Evolutionary conservation across 2,329 filamentous ascomycete species (phyloP), one percentile per base, ranked within the genome.

Genomic region (Emmonsiellopsis sp.): DNA sequence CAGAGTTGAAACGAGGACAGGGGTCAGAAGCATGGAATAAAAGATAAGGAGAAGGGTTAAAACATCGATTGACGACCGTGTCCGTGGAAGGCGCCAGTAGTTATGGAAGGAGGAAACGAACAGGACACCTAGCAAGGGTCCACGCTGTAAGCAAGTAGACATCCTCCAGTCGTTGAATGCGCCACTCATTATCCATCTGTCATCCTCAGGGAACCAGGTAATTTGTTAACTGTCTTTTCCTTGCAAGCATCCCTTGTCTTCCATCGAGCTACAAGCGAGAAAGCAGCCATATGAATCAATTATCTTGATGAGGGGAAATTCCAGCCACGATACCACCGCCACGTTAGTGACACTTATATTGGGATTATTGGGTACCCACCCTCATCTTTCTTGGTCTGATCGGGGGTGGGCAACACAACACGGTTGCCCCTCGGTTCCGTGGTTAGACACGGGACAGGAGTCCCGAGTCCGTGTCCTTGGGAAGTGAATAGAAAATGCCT

Each of bases 381-480:
- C 17, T 40, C 34, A 13, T 10, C 32, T 32, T 27, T 13, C 21
- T 44, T n/a, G 27, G 47, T 7, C 17, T 49, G 47, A 34, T 31
- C 13, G 31, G 34, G 32, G 17, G 17, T 39, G 14, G 4, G 13
- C 11, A 11, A 21, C 36, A 49, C 21, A 21, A 21, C 37, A 13
- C 2, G 21, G 21, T 27, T 36, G 11, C 9, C 14, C 17, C 6
- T 39, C 7, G 40, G 21, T 42, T 51, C 39, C 14, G 37, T 50
- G 36, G 7, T 40, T 42, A 11, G 17, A 50, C 27, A 42, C 44
- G 52, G 46, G 40, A 53, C 46, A 37, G 47, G 31, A 43, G 31
- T 49, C 40, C 55, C 55, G 55, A 52, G 53, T 52, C 55, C 55
- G 55, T 55, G 55, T 57, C 55, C 50, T 51, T 55, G 55, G 55